A percentile compares a stretch with the other conserved stretches of the same genome.
Conservation (phyloP, 2,329 filamentous ascomycete genomes). For the Sphaerulina musiva region DNA sequence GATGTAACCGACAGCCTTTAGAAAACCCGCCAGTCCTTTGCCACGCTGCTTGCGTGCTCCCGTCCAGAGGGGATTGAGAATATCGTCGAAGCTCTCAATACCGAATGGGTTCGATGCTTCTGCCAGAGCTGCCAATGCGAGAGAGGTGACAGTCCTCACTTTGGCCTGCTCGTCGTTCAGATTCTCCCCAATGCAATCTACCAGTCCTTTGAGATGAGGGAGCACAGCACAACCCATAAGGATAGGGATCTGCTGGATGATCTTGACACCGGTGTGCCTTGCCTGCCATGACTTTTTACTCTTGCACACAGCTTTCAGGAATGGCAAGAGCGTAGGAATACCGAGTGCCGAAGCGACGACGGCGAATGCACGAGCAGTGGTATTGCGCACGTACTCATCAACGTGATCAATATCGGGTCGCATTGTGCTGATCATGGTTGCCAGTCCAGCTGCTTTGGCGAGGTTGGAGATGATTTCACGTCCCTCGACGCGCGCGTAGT, state of each 20-base stretch:
- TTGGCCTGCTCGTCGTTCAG: slow-evolving; percentile 97
- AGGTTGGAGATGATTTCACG: slow-evolving; percentile 98
- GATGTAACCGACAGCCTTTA: slow-evolving; percentile 96
- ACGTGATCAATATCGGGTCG: slow-evolving; percentile 96
- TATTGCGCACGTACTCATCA: slow-evolving; percentile 97
- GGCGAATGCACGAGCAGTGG: slow-evolving; percentile 91
- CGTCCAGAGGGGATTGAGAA: slow-evolving; percentile 94
- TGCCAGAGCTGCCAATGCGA: slow-evolving; percentile 89
- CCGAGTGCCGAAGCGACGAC: slow-evolving; percentile 94
- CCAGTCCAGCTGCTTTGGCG: slow-evolving; percentile 89
- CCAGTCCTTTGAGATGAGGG: slow-evolving; percentile 88
- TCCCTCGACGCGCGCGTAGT: slow-evolving; percentile 96
- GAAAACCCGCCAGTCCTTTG: slow-evolving; percentile 88
- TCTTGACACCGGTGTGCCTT: slow-evolving; percentile 95
- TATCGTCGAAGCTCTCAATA: slow-evolving; percentile 98
- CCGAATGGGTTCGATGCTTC: slow-evolving; percentile 97
- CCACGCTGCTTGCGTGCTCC: slow-evolving; percentile 92
- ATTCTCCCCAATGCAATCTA: slow-evolving; percentile 93
- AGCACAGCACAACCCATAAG: slow-evolving; percentile 96
- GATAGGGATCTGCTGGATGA: slow-evolving; percentile 97
- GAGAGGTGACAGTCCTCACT: slow-evolving; percentile 88
- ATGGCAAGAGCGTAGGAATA: slow-evolving; percentile 89
- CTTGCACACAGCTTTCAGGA: slow-evolving; percentile 88
- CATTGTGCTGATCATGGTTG: slow-evolving; percentile 99
- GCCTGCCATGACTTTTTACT: slow-evolving; percentile 99